Base-by-base conservation (phyloP, 83 land plant genomes). In the Picea abies region DNA sequence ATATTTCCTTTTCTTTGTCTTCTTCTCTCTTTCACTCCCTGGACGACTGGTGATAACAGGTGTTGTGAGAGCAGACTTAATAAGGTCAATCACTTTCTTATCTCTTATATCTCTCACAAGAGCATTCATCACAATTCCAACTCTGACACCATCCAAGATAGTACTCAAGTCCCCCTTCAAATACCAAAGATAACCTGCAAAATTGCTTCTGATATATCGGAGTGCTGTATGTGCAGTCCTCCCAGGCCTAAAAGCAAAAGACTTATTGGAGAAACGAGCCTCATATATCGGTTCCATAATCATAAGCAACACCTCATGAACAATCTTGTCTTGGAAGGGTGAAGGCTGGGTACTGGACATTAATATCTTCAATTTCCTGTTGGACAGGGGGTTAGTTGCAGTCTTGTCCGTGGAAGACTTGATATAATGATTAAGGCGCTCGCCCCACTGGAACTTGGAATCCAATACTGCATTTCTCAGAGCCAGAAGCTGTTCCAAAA, bases 211-310 rank as follows among this genome's bases (percentile, higher is more conserved):
- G 44, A 94, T 90, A 29, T 84, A 86, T 47, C 96, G 79, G 37
- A 96, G 22, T 20, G 82, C 92, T 0, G 98, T 88, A 65, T 96
- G 98, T 17, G 95, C 88, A 81, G 52, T 88, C 81, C 98, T 87
- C 78, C 98, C 96, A 0, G 96, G 96, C 76, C 98, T 85, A 64
- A 88, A 91, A 0, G 94, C 93, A 91, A 76, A 90, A 32, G 98
- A 94, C 79, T 91, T 90, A 64, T 68, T 80, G 0, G 95, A 92
- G 79, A 96, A 94, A 83, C 93, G 56, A 0, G 92, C 87, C 81
- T 96, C 98, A 71, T 84, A 96, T 15, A 96, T 49, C 0, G 98
- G 98, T 87, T 96, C 98, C 68, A 96, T 81, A 35, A 96, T 67
- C 91, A 96, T 85, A 26, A 94, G 79, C 76, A 96, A 72, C 9